Evolutionary conservation across 2,329 filamentous ascomycete species (phyloP), one percentile per base, ranked within the genome.

Genomic region (Orbilia quercus): DNA sequence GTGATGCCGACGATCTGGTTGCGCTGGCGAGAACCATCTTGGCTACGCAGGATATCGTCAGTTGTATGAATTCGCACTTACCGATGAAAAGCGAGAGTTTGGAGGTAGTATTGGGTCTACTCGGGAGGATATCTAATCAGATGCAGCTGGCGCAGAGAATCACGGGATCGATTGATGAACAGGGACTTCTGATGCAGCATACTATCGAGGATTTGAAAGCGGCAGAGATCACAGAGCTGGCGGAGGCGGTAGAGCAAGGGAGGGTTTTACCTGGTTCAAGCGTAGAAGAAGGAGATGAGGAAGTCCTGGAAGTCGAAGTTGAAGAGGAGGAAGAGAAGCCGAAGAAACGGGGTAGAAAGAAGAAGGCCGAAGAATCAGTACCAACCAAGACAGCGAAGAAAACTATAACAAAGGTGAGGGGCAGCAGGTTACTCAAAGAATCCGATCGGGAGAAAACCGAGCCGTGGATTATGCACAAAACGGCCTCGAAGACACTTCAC

Each of bases 1-100:
- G 94, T n/a, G 91, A 96, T 78, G 86, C 94, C 0, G 94, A 98
- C 79, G 95, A 98, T 80, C 85, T 99, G 38, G 83, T 98, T 45
- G 90, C 88, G 54, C 84, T 99, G 12, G 91, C 91, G 0, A 89
- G 86, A 76, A 96, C 95, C 0, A 91, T 98, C 71, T 81, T 86
- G 57, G 88, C 90, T 4, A 92, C 91, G 2, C 84, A 87, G 63
- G 85, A 89, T 16, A 88, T 96, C 47, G 83, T 86, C 0, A 77
- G 79, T 25, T 80, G 87, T 9, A 70, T 84, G 12, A 77, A 79
- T 42, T 75, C 77, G n/a, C 76, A 80, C 25, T 50, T 75, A 76
- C 79, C 53, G n/a, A 77, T 2, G 42, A 73, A 2, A 74, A 79
- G 5, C 74, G 78, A 20, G 73, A 80, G 2, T 64, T 74, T 22